phyloP scores from a whole-genome alignment of 1,284 basidiomycete species.

The Tremellales sp. region DNA sequence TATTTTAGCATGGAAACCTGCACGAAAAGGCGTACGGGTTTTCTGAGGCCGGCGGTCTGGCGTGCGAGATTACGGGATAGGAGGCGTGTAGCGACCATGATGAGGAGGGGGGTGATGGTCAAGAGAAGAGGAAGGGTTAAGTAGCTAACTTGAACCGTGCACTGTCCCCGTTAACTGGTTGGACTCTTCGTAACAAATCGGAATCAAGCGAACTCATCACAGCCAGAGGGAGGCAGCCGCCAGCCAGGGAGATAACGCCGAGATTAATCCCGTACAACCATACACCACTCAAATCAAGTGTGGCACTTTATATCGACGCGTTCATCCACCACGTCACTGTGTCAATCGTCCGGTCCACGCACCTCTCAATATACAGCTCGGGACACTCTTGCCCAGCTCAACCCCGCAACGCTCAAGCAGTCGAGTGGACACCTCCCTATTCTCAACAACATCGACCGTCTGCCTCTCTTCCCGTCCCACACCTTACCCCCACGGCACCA shows the following conservation, averaged over 20 bases:
- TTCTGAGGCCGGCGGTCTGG: slow-evolving; percentile 15
- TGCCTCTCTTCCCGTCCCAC: too few relatives aligned
- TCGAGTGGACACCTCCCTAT: too few relatives aligned
- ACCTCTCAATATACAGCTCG: too few relatives aligned
- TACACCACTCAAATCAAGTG: slow-evolving; percentile 6
- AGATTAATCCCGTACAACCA: not conserved
- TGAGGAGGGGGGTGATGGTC: slow-evolving; percentile 3
- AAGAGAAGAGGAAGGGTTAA: not conserved
- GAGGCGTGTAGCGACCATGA: slow-evolving; percentile 40
- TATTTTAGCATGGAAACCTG: not conserved
- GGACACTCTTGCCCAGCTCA: too few relatives aligned
- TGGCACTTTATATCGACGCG: slow-evolving; percentile 1
- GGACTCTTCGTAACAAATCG: not conserved
- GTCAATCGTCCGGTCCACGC: not conserved
- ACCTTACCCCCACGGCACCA: too few relatives aligned
- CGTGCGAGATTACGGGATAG: slow-evolving; percentile 37
- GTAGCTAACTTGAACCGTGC: not conserved
- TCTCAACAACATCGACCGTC: too few relatives aligned
- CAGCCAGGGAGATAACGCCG: slow-evolving; percentile 8
- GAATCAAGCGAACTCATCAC: slow-evolving; percentile 3
- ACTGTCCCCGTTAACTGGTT: not conserved
- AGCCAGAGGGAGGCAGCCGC: not conserved
- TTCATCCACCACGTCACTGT: not conserved
- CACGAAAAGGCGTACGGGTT: slow-evolving; percentile 15
- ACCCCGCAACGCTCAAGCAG: too few relatives aligned